A percentile compares a stretch with the other conserved stretches of the same genome.
These are phyloP conservation scores for Deinandra increscens DNA, from an alignment of 129 eudicot genomes.

Conservation along the genomic window DNA sequence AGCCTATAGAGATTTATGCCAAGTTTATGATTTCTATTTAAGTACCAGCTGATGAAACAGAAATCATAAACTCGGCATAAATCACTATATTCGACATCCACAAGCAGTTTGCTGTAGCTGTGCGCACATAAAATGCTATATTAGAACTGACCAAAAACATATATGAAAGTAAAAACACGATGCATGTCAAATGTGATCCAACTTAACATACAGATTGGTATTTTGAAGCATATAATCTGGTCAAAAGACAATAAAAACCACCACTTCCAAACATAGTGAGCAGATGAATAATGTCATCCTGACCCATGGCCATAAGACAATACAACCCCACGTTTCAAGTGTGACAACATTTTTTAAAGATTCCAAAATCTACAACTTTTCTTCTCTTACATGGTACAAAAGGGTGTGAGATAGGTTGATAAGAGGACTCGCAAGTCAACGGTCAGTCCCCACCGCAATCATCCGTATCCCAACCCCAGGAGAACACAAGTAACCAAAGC, in stretches of 20 bases:
- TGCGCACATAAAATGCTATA: not conserved
- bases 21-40: too few relatives aligned
- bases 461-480: constrained; percentile 19
- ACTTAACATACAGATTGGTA: not conserved
- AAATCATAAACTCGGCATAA: too few relatives aligned
- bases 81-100: too few relatives aligned
- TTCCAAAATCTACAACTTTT: constrained; percentile 23
- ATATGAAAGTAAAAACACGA: not conserved
- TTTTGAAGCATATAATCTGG: constrained; percentile 6
- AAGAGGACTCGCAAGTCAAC: not conserved
- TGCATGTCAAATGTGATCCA: not conserved
- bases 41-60: too few relatives aligned
- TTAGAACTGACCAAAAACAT: not conserved
- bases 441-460: not conserved
- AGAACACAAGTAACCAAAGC: constrained; percentile 55
- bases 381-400: constrained; percentile 16
- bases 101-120: too few relatives aligned
- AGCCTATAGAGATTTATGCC: too few relatives aligned
- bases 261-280: constrained; percentile 11
- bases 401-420: not conserved
- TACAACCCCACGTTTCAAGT: not conserved
- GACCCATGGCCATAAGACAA: not conserved
- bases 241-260: not conserved
- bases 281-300: constrained; percentile 17
- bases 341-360: not conserved